Conservation (phyloP, 305 asterid genomes). For the Fraxinus sp. region DNA sequence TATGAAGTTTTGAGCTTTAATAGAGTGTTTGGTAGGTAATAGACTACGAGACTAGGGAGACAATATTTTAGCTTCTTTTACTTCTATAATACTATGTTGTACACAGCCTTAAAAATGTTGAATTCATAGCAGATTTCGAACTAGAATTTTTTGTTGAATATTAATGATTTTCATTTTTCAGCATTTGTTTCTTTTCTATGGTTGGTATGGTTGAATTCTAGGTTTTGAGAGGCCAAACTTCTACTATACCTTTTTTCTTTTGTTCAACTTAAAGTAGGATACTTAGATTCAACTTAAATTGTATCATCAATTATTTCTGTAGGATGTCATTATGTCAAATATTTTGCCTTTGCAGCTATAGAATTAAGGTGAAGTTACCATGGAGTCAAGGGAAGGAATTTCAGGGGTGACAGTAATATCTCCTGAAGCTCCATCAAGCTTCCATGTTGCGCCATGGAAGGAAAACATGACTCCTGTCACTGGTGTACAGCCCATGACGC, state of each 20-base stretch:
- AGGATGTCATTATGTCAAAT: constrained; percentile 9
- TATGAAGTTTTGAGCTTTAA: neutral
- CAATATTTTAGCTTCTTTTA: neutral
- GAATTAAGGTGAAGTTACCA: constrained; percentile 19
- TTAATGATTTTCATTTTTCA: neutral
- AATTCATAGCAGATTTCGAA: neutral
- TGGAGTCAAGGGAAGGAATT: constrained; percentile 66
- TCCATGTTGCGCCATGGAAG: constrained; percentile 55
- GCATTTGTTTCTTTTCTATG: constrained; percentile 9
- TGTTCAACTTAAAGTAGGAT: neutral
- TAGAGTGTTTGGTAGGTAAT: neutral
- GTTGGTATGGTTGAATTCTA: constrained; percentile 14
- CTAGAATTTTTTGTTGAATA: neutral
- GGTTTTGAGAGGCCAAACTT: neutral
- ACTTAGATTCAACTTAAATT: constrained; percentile 5
- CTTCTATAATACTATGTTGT: neutral
- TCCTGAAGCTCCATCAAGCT: constrained; percentile 56
- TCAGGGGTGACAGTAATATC: constrained; percentile 52
- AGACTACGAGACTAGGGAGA: neutral
- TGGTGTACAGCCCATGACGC: constrained; percentile 24
- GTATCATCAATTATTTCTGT: constrained; percentile 5
- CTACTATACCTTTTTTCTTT: neutral
- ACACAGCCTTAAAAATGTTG: constrained; percentile 5
- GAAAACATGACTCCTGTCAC: constrained; percentile 38
- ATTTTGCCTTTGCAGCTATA: constrained; percentile 16